phyloP scores from a whole-genome alignment of 2,329 filamentous ascomycete genomes.

The Xylaria sp. region DNA sequence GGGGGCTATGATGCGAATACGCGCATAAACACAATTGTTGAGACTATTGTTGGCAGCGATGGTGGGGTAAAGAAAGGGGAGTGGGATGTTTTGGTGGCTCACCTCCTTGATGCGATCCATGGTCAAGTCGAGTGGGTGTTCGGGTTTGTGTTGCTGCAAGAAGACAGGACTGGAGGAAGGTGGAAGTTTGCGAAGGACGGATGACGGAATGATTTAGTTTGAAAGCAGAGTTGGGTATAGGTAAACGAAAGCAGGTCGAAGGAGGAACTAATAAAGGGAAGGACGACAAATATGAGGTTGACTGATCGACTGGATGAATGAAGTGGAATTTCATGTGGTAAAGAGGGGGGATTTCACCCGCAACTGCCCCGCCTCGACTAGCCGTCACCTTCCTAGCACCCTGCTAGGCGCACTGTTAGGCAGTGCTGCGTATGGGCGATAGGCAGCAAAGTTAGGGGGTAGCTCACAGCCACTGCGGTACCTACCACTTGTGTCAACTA shows the following conservation, averaged over 20 bases:
- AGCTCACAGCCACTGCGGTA: conserved; percentile 10
- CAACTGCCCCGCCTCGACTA: conserved; percentile 47
- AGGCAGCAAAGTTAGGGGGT: conserved; percentile 23
- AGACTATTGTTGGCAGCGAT: conserved; percentile 42
- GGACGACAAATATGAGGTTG: conserved; percentile 42
- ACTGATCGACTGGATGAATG: conserved; percentile 46
- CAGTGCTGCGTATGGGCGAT: not conserved
- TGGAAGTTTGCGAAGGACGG: conserved; percentile 31
- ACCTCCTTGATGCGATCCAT: conserved; percentile 96
- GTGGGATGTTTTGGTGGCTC: conserved; percentile 55
- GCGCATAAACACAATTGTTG: conserved; percentile 10
- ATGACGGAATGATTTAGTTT: conserved; percentile 37
- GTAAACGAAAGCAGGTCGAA: conserved; percentile 42
- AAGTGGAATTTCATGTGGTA: conserved; percentile 49
- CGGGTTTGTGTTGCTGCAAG: conserved; percentile 45
- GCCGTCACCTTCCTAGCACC: conserved; percentile 6
- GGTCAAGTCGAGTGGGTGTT: conserved; percentile 49
- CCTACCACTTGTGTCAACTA: not conserved
- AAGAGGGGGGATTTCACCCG: conserved; percentile 43
- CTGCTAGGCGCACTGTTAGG: not conserved
- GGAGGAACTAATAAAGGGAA: conserved; percentile 44
- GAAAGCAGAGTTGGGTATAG: conserved; percentile 24
- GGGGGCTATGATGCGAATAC: conserved; percentile 12
- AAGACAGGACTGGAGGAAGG: conserved; percentile 44
- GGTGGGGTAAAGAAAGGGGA: conserved; percentile 50